Conservation (phyloP, 768 basidiomycete genomes). For the Dendrothele bispora region DNA sequence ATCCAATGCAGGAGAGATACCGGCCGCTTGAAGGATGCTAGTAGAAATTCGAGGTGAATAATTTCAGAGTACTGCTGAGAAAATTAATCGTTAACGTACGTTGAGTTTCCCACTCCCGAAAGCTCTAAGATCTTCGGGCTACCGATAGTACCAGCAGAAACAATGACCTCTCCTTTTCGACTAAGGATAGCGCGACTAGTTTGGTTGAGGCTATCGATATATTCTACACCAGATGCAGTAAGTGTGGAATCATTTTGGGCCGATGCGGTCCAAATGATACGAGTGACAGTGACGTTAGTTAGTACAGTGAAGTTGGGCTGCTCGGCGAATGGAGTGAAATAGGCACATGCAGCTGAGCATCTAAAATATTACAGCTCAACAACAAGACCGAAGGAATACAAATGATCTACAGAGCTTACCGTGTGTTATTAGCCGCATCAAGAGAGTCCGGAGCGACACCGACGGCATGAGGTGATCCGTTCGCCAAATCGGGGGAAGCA, state of each 20-base stretch:
- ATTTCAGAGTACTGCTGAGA: not conserved
- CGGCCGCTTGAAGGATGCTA: conserved; percentile 42
- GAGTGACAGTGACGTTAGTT: conserved; percentile 53
- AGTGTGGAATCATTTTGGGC: conserved; percentile 24
- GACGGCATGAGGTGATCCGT: conserved; percentile 26
- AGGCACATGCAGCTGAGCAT: conserved; percentile 31
- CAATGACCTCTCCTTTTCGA: too few relatives aligned
- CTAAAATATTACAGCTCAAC: not conserved
- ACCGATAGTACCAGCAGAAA: conserved; percentile 45
- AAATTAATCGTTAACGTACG: conserved; percentile 15
- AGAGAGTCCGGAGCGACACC: conserved; percentile 30
- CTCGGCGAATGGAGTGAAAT: conserved; percentile 25
- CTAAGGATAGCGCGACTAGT: conserved; percentile 39
- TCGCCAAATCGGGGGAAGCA: conserved; percentile 23
- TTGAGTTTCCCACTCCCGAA: conserved; percentile 33
- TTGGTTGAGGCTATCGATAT: conserved; percentile 29
- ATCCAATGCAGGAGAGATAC: conserved; percentile 38
- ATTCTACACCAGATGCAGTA: conserved; percentile 48
- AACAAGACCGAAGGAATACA: too few relatives aligned
- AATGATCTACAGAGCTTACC: too few relatives aligned
- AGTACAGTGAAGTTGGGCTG: conserved; percentile 55
- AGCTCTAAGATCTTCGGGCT: conserved; percentile 36
- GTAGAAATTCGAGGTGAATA: not conserved
- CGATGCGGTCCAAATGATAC: conserved; percentile 40
- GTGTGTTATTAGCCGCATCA: conserved; percentile 29